A percentile compares a stretch with the other conserved stretches of the same genome.
Evolutionary conservation across 345 rosid genomes (phyloP).

Genomic region (Boechera divaricarpa): DNA sequence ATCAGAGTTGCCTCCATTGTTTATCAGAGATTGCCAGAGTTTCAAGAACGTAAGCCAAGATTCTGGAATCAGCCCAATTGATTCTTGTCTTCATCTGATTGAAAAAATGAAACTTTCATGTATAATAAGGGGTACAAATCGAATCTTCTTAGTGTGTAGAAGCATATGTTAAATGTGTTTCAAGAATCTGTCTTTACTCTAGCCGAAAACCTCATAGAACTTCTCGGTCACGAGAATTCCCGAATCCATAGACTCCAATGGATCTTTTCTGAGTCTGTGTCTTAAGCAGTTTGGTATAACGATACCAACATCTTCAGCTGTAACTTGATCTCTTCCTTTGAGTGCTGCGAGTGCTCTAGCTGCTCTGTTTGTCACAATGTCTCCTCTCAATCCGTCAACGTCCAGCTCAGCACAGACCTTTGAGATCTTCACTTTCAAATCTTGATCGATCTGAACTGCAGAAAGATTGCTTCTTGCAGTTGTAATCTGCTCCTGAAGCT

Average conservation of each 20-base stretch:
- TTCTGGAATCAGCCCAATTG: constrained; percentile 50
- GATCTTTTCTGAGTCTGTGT: constrained; percentile 95
- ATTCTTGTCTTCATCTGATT: constrained; percentile 7
- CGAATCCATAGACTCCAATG: constrained; percentile 89
- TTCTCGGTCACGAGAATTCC: constrained; percentile 86
- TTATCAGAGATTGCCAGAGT: constrained; percentile 58
- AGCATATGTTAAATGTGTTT: constrained; percentile 24
- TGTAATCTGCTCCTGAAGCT: constrained; percentile 75
- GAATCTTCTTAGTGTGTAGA: not conserved
- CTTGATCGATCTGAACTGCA: constrained; percentile 75
- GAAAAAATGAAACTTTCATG: constrained; percentile 15
- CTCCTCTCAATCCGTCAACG: constrained; percentile 93
- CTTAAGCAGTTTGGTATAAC: constrained; percentile 93
- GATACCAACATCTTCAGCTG: constrained; percentile 84
- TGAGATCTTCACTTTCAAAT: constrained; percentile 85
- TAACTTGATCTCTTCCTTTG: constrained; percentile 77
- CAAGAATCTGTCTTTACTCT: constrained; percentile 42
- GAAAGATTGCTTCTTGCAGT: constrained; percentile 70
- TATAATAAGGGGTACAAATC: not conserved
- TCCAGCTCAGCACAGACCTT: constrained; percentile 91
- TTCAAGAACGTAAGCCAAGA: constrained; percentile 57
- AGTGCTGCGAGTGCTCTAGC: constrained; percentile 90
- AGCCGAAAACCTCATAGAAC: constrained; percentile 80
- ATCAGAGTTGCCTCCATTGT: constrained; percentile 62
- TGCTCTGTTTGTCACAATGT: constrained; percentile 87